phyloP scores from a whole-genome alignment of 1,284 basidiomycete genomes.

The Trametes hirsuta region DNA sequence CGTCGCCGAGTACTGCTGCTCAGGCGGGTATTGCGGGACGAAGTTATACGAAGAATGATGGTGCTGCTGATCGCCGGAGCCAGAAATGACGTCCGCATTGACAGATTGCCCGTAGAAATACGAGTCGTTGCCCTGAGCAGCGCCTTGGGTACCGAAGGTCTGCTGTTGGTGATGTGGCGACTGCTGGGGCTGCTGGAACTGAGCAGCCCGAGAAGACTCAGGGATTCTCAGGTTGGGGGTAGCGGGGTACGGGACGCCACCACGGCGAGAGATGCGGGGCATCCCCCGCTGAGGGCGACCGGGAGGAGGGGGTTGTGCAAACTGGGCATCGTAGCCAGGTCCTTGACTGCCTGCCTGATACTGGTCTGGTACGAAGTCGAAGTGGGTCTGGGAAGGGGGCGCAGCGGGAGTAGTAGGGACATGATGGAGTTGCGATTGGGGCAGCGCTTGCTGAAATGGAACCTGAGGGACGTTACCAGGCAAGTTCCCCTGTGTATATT shows the following conservation, averaged over 20 bases:
- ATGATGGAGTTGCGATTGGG: slow-evolving; percentile 28
- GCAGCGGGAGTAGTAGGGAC: slow-evolving; percentile 8
- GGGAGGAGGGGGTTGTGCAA: slow-evolving; percentile 8
- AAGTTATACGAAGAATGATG: slow-evolving; percentile 28
- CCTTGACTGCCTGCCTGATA: slow-evolving; percentile 16
- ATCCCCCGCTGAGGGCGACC: slow-evolving; percentile 20
- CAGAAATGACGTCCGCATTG: slow-evolving; percentile 6
- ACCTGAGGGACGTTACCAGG: slow-evolving; percentile 23
- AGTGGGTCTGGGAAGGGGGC: slow-evolving; percentile 26
- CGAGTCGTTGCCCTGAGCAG: slow-evolving; percentile 10
- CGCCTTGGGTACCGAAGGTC: slow-evolving; percentile 8
- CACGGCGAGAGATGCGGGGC: slow-evolving; percentile 18
- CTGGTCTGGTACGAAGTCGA: slow-evolving; percentile 29
- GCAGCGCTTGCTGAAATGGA: slow-evolving; percentile 14
- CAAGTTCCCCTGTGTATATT: slow-evolving; percentile 15
- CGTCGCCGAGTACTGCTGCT: slow-evolving; percentile 18
- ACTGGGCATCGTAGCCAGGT: slow-evolving; percentile 15
- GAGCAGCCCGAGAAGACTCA: slow-evolving; percentile 6
- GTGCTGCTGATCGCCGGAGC: slow-evolving; percentile 12
- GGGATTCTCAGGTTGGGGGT: slow-evolving; percentile 18
- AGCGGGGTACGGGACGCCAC: slow-evolving; percentile 11
- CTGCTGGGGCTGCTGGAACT: slow-evolving; percentile 22
- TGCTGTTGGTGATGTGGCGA: slow-evolving; percentile 15
- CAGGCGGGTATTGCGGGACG: slow-evolving; percentile 23
- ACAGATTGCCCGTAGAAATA: slow-evolving; percentile 20